These are phyloP conservation scores for Juglanconis sp. DNA, from an alignment of 2,329 filamentous ascomycete genomes.

Conservation along the genomic window DNA sequence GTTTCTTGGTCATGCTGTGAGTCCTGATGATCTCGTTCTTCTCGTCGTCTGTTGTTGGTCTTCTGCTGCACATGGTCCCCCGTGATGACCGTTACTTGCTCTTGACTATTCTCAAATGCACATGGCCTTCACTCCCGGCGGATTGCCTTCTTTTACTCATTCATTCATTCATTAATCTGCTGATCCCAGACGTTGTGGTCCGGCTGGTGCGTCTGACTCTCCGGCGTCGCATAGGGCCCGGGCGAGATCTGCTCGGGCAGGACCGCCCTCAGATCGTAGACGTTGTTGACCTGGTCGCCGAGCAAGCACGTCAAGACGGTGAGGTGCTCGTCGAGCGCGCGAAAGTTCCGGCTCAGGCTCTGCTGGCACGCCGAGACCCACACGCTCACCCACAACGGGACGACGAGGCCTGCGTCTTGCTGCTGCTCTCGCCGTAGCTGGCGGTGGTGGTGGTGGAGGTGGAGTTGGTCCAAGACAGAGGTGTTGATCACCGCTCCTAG, in stretches of 20 bases:
- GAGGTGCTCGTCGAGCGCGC: neutral
- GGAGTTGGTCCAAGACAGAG: neutral
- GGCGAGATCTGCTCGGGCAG: neutral
- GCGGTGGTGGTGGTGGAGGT: neutral
- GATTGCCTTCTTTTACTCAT: no score
- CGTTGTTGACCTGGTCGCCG: neutral
- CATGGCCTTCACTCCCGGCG: no score
- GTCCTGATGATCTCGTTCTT: no score
- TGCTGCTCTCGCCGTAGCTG: neutral
- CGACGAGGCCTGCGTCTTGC: neutral
- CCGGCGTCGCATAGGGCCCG: neutral
- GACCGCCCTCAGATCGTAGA: neutral
- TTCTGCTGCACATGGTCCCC: no score
- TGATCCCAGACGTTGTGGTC: neutral
- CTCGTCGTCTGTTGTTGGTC: no score
- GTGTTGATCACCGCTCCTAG: neutral
- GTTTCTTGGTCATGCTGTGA: no score
- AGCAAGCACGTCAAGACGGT: neutral
- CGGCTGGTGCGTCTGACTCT: neutral
- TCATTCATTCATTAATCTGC: no score
- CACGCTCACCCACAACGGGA: neutral
- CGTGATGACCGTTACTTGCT: no score
- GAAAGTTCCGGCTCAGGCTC: neutral
- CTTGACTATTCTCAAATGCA: no score
- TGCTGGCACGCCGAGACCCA: conserved; percentile 12